Conservation (phyloP, 2,329 filamentous ascomycete genomes). For the Claviceps cyperi region DNA sequence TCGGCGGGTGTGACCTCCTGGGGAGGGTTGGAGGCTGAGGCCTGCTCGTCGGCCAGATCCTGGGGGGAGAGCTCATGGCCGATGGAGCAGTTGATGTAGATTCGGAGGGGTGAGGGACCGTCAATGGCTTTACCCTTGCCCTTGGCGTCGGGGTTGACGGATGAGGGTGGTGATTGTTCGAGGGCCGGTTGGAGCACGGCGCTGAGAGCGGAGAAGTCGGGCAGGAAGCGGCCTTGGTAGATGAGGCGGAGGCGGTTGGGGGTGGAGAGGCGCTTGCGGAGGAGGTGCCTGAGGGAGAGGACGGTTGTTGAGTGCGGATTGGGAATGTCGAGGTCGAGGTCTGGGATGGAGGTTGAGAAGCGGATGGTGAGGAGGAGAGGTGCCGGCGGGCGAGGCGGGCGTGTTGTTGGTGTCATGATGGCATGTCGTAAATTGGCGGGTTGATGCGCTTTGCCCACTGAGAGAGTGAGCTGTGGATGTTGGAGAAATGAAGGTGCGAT, state of each 20-base stretch:
- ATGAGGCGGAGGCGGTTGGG: constrained; percentile 73
- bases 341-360: constrained; percentile 74
- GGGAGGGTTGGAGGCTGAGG: constrained; percentile 23
- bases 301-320: constrained; percentile 55
- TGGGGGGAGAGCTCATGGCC: constrained; percentile 54
- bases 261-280: constrained; percentile 58
- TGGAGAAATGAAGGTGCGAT: not conserved
- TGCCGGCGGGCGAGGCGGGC: constrained; percentile 7
- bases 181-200: constrained; percentile 52
- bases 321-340: constrained; percentile 65
- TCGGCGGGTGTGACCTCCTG: constrained; percentile 28
- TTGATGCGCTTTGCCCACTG: not conserved
- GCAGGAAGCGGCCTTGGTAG: constrained; percentile 73
- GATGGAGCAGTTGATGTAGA: constrained; percentile 91
- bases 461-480: not conserved
- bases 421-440: not conserved
- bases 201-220: constrained; percentile 55
- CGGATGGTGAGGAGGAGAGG: constrained; percentile 67
- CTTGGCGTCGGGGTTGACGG: constrained; percentile 17
- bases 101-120: constrained; percentile 24
- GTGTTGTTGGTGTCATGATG: constrained; percentile 7
- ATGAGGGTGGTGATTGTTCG: constrained; percentile 32
- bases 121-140: constrained; percentile 46
- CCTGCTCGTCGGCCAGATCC: constrained; percentile 57
- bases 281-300: constrained; percentile 65